These are phyloP conservation scores for Ophiocordyceps unilateralis DNA, from an alignment of 2,329 filamentous ascomycete species.

Conservation along the genomic window DNA sequence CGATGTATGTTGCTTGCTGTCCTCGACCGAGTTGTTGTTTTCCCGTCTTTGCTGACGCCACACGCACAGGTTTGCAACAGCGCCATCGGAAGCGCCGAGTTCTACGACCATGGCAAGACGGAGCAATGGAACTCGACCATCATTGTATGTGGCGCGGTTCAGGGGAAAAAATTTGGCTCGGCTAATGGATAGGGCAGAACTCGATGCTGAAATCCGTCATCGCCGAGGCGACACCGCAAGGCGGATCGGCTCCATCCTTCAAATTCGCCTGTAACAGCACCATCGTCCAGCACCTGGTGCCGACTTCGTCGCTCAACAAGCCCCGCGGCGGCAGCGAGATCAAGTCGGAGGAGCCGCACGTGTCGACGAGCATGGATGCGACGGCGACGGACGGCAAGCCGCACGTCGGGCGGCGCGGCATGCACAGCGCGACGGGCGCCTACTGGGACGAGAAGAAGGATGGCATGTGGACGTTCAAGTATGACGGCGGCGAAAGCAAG, in stretches of 20 bases:
- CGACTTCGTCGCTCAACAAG: conserved; percentile 47
- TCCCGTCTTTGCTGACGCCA: neutral
- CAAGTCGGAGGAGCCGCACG: conserved; percentile 30
- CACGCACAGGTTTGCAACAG: conserved; percentile 59
- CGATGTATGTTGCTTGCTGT: conserved; percentile 42
- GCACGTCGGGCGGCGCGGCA: conserved; percentile 72
- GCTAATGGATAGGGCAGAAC: conserved; percentile 33
- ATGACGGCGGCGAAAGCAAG: conserved; percentile 49
- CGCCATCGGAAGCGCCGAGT: conserved; percentile 55
- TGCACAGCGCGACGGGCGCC: conserved; percentile 72
- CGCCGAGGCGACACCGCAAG: conserved; percentile 48
- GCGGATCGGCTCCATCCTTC: conserved; percentile 45
- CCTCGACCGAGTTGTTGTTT: neutral
- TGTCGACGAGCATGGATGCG: conserved; percentile 35
- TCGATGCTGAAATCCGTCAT: conserved; percentile 62
- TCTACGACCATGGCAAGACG: conserved; percentile 77
- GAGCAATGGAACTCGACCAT: conserved; percentile 82
- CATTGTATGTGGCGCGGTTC: conserved; percentile 48
- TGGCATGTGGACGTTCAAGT: conserved; percentile 82
- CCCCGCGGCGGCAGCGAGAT: conserved; percentile 31
- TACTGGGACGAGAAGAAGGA: conserved; percentile 88
- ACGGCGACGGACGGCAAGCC: conserved; percentile 46
- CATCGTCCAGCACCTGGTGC: conserved; percentile 83
- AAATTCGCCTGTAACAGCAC: conserved; percentile 98
- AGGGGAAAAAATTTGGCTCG: neutral